phyloP scores from a whole-genome alignment of 495 filamentous ascomycete species.

The Neurospora sp. region DNA sequence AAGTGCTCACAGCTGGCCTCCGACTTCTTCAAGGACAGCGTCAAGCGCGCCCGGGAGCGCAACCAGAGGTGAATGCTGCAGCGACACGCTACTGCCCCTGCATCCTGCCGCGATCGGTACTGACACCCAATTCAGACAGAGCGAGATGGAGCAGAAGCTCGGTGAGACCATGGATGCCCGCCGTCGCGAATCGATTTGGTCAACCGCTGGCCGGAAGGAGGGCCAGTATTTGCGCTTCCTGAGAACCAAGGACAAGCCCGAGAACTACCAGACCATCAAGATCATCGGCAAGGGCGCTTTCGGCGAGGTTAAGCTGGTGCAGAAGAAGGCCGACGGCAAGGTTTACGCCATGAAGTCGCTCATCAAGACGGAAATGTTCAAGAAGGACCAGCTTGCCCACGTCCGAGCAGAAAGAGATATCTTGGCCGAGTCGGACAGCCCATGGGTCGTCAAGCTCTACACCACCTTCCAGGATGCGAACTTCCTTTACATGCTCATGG shows the following conservation, averaged over 20 bases:
- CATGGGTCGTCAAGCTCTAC: constrained; percentile 96
- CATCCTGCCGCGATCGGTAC: not conserved
- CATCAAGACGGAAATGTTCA: constrained; percentile 99
- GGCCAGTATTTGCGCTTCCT: constrained; percentile 89
- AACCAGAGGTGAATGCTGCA: constrained; percentile 66
- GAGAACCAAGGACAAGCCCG: constrained; percentile 79
- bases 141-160: constrained; percentile 78
- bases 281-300: constrained; percentile 99
- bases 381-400: constrained; percentile 98
- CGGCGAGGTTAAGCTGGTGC: constrained; percentile 93
- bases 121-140: constrained; percentile 49
- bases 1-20: constrained; percentile 69
- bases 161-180: constrained; percentile 62
- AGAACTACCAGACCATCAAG: constrained; percentile 92
- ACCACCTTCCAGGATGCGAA: constrained; percentile 94
- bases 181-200: constrained; percentile 63
- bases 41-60: constrained; percentile 79
- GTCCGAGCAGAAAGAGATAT: constrained; percentile 97
- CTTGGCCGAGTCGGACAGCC: constrained; percentile 93
- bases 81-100: not conserved
- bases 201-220: constrained; percentile 70
- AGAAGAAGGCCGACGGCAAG: constrained; percentile 91
- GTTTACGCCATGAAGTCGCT: constrained; percentile 98
- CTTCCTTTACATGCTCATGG: constrained; percentile 98
- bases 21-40: constrained; percentile 93